phyloP scores from a whole-genome alignment of 306 rosid genomes.

The Vigna trinervia region DNA sequence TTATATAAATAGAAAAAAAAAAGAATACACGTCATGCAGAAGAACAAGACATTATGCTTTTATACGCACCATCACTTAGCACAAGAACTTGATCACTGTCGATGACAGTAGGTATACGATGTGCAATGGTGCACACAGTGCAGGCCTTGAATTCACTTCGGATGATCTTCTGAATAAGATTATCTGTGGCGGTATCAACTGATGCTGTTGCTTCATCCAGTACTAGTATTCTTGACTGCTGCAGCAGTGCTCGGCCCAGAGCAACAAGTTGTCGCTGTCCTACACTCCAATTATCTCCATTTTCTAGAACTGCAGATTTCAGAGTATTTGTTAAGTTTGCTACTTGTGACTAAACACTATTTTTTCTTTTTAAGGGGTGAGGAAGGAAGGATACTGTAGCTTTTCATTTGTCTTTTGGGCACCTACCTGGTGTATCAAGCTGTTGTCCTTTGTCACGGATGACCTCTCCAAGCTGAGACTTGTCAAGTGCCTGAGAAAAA shows the following conservation, averaged over 20 bases:
- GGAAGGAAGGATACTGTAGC: neutral
- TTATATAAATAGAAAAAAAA: neutral
- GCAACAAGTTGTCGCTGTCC: constrained; percentile 98
- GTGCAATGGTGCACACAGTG: constrained; percentile 96
- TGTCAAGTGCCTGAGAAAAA: constrained; percentile 77
- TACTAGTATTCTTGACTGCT: constrained; percentile 92
- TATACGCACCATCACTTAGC: constrained; percentile 86
- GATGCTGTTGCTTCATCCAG: constrained; percentile 99
- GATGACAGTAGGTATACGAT: constrained; percentile 95
- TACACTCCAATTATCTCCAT: constrained; percentile 99
- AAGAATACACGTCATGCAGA: neutral
- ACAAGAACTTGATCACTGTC: constrained; percentile 96
- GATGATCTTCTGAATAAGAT: constrained; percentile 91
- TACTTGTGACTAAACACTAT: constrained; percentile 9
- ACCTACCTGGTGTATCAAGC: constrained; percentile 86
- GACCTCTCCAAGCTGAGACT: constrained; percentile 88
- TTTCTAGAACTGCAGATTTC: constrained; percentile 83
- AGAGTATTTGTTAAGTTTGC: constrained; percentile 32
- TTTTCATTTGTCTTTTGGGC: constrained; percentile 8
- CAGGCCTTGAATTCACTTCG: constrained; percentile 87
- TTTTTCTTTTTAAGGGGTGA: neutral
- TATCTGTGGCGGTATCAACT: constrained; percentile 92
- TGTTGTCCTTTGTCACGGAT: constrained; percentile 77
- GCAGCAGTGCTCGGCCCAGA: constrained; percentile 90
- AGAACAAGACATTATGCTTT: constrained; percentile 6